Evolutionary conservation across 2,329 filamentous ascomycete genomes (phyloP).

Genomic region (Claviceps digitariae): DNA sequence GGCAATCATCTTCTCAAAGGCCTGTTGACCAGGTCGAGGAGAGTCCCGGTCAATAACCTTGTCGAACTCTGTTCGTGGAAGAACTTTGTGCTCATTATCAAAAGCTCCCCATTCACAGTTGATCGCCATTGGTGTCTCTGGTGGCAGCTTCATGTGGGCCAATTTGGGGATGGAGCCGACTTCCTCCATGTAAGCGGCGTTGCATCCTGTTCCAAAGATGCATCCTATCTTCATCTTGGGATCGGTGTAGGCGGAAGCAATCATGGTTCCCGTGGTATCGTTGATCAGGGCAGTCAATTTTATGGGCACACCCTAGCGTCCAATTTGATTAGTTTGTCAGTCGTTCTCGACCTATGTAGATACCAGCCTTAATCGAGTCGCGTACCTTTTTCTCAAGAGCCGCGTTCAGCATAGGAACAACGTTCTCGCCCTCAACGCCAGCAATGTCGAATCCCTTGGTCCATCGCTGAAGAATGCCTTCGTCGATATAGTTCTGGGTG

Average conservation of each 20-base stretch:
- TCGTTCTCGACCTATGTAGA: background rate
- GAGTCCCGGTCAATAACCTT: conserved; percentile 80
- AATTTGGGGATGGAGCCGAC: conserved; percentile 87
- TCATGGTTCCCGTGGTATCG: conserved; percentile 92
- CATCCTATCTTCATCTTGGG: conserved; percentile 85
- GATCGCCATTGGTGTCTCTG: conserved; percentile 79
- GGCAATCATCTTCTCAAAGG: conserved; percentile 97
- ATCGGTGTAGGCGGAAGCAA: conserved; percentile 96
- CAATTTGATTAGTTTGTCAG: background rate
- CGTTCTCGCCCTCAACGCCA: conserved; percentile 80
- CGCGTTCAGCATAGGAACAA: conserved; percentile 76
- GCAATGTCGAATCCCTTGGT: conserved; percentile 95
- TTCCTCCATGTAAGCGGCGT: conserved; percentile 96
- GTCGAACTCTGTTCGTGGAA: conserved; percentile 78
- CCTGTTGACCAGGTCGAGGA: conserved; percentile 83
- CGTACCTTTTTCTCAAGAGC: conserved; percentile 48
- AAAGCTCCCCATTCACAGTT: conserved; percentile 98
- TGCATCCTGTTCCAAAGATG: conserved; percentile 97
- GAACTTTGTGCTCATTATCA: conserved; percentile 81
- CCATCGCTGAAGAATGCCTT: conserved; percentile 87
- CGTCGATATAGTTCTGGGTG: conserved; percentile 84
- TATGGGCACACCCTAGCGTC: conserved; percentile 64
- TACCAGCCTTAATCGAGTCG: background rate
- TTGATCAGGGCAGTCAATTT: conserved; percentile 91
- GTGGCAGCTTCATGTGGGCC: conserved; percentile 74